Evolutionary conservation across 345 rosid genomes (phyloP).

Genomic region (Eucalyptus polybractea): DNA sequence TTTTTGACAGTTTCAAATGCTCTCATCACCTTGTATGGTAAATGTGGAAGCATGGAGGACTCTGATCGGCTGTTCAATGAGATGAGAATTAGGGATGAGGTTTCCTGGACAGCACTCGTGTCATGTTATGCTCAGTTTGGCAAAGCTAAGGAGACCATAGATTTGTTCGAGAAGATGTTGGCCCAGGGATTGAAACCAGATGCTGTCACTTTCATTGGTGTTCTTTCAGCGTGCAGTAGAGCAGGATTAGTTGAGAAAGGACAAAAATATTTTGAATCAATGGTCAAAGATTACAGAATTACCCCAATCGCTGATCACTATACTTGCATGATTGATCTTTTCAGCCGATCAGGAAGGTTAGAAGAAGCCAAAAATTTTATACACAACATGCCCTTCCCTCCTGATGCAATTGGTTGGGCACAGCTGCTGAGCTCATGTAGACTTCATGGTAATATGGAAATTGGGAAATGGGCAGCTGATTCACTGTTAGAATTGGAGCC

Average conservation of each 20-base stretch:
- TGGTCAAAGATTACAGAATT: slow-evolving; percentile 48
- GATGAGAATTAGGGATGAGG: slow-evolving; percentile 68
- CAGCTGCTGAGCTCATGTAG: slow-evolving; percentile 87
- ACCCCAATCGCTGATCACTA: slow-evolving; percentile 56
- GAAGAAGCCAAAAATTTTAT: slow-evolving; percentile 71
- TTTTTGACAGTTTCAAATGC: slow-evolving; percentile 73
- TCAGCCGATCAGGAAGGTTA: slow-evolving; percentile 77
- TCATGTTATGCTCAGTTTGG: slow-evolving; percentile 86
- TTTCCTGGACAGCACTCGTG: slow-evolving; percentile 90
- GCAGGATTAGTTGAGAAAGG: slow-evolving; percentile 88
- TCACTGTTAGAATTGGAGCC: slow-evolving; percentile 74
- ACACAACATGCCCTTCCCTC: slow-evolving; percentile 58
- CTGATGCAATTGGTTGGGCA: slow-evolving; percentile 81
- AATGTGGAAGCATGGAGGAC: slow-evolving; percentile 75
- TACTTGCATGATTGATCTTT: slow-evolving; percentile 92
- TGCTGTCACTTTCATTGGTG: slow-evolving; percentile 77
- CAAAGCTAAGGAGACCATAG: slow-evolving; percentile 62
- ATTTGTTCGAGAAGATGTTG: slow-evolving; percentile 66
- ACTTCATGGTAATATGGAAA: slow-evolving; percentile 45
- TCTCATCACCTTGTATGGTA: slow-evolving; percentile 74
- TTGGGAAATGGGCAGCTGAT: slow-evolving; percentile 80
- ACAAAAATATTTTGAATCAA: slow-evolving; percentile 43
- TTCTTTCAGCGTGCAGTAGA: slow-evolving; percentile 89
- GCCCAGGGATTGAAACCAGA: slow-evolving; percentile 65
- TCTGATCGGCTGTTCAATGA: slow-evolving; percentile 49